These are phyloP conservation scores for Tanacetum coccineum DNA, from an alignment of 129 eudicot species.

Conservation along the genomic window DNA sequence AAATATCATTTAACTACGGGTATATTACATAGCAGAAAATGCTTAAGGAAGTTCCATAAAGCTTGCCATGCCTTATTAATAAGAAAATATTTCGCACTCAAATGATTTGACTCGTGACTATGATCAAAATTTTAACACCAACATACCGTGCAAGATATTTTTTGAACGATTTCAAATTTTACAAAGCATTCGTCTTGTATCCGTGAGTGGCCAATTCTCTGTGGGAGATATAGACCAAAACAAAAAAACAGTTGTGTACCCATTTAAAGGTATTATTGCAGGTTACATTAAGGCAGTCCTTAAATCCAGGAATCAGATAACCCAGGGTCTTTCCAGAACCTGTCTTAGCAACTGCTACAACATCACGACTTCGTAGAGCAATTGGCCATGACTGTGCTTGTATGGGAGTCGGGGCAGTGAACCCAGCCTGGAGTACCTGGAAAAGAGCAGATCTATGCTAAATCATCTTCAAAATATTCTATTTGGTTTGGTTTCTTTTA, in stretches of 20 bases:
- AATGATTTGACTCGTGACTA: too few species aligned
- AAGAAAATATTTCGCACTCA: too few species aligned
- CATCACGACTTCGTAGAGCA: slow-evolving; percentile 85
- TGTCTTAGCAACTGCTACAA: slow-evolving; percentile 94
- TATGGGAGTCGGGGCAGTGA: slow-evolving; percentile 89
- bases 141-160: slow-evolving; percentile 80
- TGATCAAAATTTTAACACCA: slow-evolving; percentile 43
- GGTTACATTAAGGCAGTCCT: slow-evolving; percentile 62
- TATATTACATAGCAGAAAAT: too few species aligned
- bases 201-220: slow-evolving; percentile 93
- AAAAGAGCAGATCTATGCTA: slow-evolving; percentile 26
- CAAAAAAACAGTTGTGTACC: slow-evolving; percentile 93
- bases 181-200: slow-evolving; percentile 94
- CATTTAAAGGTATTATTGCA: slow-evolving; percentile 59
- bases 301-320: slow-evolving; percentile 81
- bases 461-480: slow-evolving; percentile 21
- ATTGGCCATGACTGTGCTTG: slow-evolving; percentile 99
- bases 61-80: too few species aligned
- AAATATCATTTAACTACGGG: too few species aligned
- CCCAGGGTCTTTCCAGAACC: slow-evolving; percentile 98
- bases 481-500: slow-evolving; percentile 26
- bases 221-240: slow-evolving; percentile 97
- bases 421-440: slow-evolving; percentile 78
- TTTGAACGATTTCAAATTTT: slow-evolving; percentile 77
- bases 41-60: too few species aligned